Base-by-base conservation (phyloP, 2,329 filamentous ascomycete species). In the Penicillium sp. region DNA sequence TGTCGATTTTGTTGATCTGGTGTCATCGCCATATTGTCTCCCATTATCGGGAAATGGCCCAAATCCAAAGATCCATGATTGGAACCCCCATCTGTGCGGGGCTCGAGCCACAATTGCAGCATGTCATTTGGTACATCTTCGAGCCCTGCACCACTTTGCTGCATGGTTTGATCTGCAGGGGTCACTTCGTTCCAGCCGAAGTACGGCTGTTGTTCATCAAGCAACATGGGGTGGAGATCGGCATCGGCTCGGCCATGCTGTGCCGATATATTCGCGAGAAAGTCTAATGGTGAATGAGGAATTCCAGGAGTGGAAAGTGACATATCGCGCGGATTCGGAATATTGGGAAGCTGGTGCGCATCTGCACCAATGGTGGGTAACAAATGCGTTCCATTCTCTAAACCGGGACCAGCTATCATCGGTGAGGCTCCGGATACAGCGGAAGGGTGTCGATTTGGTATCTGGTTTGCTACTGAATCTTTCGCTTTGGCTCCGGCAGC, bases 261-360 rank as follows among this genome's bases (percentile, higher is more conserved):
- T 6, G 67, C 65, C 21, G 72, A 75, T 29, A 74, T 66, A 27
- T 74, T 65, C 4, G 72, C 72, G 3, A 81, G 69, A 47, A 76
- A 75, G 48, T 77, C 74, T 43, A 79, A 67, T 21, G 77, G 76
- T 29, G 73, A 71, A 19, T 73, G 69, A 14, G 72, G 59, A 54
- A 69, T 61, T 3, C 62, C 71, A 3, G 71, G 59, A 25, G 67
- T 65, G 10, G 74, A 62, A 19, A 69, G 68, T 45, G 71, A 47
- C n/a, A 67, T 51, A 33, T 68, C 66, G 27, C 59, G 66, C 10
- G 69, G 61, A 7, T 61, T 66, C 27, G 65, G 35, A 26, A 63
- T 23, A 46, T 45, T 53, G 13, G 60, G 60, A 16, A 68, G 39
- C 13, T 53, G 59, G 47, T 63, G 59, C 16, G 56, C 25, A 19